Conservation (phyloP, 2,329 filamentous ascomycete genomes). For the Nemania sp. region DNA sequence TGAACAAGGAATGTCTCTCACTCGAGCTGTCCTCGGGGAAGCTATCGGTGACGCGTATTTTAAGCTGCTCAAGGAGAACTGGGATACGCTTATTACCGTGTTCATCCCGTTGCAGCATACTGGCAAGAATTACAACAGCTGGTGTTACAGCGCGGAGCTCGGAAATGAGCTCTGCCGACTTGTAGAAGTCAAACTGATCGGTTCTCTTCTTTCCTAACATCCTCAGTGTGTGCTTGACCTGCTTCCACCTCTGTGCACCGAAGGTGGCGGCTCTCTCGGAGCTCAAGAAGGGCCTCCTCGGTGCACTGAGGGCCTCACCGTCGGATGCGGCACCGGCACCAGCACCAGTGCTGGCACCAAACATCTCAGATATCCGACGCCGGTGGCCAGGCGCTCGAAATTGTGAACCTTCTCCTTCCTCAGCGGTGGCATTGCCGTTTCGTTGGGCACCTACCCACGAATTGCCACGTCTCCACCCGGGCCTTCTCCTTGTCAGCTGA, state of each 20-base stretch:
- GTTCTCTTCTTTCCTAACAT: slow-evolving; percentile 75
- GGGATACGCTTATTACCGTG: slow-evolving; percentile 94
- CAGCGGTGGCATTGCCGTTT: slow-evolving; percentile 53
- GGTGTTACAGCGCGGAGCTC: slow-evolving; percentile 91
- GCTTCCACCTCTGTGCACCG: slow-evolving; percentile 84
- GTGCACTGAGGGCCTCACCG: slow-evolving; percentile 59
- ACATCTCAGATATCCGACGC: slow-evolving; percentile 66
- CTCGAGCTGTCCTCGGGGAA: slow-evolving; percentile 66
- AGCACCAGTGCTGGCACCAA: slow-evolving; percentile 67
- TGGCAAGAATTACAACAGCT: slow-evolving; percentile 90
- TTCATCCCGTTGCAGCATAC: slow-evolving; percentile 97
- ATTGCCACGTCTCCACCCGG: slow-evolving; percentile 62
- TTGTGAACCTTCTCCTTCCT: slow-evolving; percentile 57
- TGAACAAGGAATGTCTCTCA: slow-evolving; percentile 81
- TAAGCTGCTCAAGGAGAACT: slow-evolving; percentile 91
- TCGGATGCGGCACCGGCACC: slow-evolving; percentile 70
- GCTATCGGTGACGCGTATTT: slow-evolving; percentile 84
- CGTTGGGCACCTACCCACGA: slow-evolving; percentile 60
- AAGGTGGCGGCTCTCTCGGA: slow-evolving; percentile 73
- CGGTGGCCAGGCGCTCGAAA: slow-evolving; percentile 65
- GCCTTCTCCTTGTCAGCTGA: slow-evolving; percentile 55
- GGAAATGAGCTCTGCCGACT: slow-evolving; percentile 94
- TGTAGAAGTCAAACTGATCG: slow-evolving; percentile 89
- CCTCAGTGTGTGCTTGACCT: slow-evolving; percentile 88
- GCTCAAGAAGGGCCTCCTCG: slow-evolving; percentile 61